Evolutionary conservation across 257 asterid genomes (phyloP).

Genomic region (Solanum chilense): DNA sequence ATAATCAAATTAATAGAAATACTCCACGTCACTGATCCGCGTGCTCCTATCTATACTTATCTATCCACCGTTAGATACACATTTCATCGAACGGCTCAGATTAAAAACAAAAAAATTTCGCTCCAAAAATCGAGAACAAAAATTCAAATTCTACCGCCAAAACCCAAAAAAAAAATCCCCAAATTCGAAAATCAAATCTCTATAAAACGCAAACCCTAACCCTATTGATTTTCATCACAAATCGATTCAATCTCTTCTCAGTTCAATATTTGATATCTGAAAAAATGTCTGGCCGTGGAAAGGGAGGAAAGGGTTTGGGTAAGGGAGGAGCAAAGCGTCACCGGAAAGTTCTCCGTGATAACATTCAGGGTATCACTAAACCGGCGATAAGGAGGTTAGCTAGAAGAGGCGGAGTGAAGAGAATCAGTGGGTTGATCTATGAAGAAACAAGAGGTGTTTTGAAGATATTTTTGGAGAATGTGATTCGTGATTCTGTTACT

Average conservation of each 20-base stretch:
- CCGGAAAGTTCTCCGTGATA: constrained; percentile 16
- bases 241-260: background rate
- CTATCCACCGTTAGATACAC: background rate
- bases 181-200: background rate
- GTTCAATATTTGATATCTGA: background rate
- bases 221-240: background rate
- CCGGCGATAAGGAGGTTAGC: constrained; percentile 17
- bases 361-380: constrained; percentile 24
- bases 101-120: background rate
- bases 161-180: background rate
- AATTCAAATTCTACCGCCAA: background rate
- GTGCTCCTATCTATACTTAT: background rate
- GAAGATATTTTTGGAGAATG: constrained; percentile 21
- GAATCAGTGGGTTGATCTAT: constrained; percentile 18
- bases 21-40: constrained; percentile 3
- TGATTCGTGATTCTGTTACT: constrained; percentile 23
- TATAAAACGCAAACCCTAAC: background rate
- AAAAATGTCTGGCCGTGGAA: constrained; percentile 21
- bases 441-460: constrained; percentile 15
- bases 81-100: background rate
- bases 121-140: background rate
- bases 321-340: constrained; percentile 23
- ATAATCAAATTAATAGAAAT: background rate
- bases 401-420: constrained; percentile 22
- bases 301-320: constrained; percentile 27